A percentile compares a stretch with the other conserved stretches of the same genome.
Evolutionary conservation across 129 eudicot species (phyloP).

Genomic region (Arctium lappa): DNA sequence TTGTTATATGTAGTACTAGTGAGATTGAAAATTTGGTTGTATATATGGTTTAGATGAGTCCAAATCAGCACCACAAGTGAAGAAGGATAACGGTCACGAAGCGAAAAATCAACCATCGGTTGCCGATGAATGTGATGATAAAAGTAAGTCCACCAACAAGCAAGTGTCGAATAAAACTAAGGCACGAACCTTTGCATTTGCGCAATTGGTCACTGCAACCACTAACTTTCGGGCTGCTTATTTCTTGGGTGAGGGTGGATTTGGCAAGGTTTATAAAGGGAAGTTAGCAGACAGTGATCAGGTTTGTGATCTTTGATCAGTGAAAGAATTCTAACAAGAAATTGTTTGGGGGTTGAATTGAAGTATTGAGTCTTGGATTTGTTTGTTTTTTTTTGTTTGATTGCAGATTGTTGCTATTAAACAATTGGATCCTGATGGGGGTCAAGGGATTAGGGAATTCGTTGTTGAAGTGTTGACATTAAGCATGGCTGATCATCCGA

Average conservation of each 20-base stretch:
- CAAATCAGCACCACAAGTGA: slow-evolving; percentile 24
- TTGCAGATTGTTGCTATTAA: slow-evolving; percentile 78
- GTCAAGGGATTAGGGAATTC: slow-evolving; percentile 75
- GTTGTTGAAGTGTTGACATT: slow-evolving; percentile 70
- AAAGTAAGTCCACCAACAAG: slow-evolving; percentile 17
- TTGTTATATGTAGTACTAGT: background rate
- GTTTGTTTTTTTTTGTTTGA: background rate
- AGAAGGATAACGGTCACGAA: slow-evolving; percentile 29
- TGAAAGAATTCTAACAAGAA: background rate
- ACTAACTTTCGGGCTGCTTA: slow-evolving; percentile 45
- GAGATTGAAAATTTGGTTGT: background rate
- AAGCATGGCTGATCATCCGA: slow-evolving; percentile 66
- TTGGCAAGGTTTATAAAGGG: slow-evolving; percentile 81
- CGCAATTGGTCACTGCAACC: slow-evolving; percentile 57
- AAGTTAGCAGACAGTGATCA: slow-evolving; percentile 41
- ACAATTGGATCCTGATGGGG: slow-evolving; percentile 69
- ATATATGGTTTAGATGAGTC: slow-evolving; percentile 29
- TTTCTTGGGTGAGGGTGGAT: slow-evolving; percentile 85
- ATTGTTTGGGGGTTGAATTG: background rate
- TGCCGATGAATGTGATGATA: slow-evolving; percentile 9
- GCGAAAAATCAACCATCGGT: slow-evolving; percentile 14
- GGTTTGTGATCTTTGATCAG: slow-evolving; percentile 42
- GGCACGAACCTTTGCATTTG: slow-evolving; percentile 44
- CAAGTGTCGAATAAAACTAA: slow-evolving; percentile 18
- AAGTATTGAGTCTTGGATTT: background rate